phyloP scores from a whole-genome alignment of 768 basidiomycete species.

The Tulasnella sp. region DNA sequence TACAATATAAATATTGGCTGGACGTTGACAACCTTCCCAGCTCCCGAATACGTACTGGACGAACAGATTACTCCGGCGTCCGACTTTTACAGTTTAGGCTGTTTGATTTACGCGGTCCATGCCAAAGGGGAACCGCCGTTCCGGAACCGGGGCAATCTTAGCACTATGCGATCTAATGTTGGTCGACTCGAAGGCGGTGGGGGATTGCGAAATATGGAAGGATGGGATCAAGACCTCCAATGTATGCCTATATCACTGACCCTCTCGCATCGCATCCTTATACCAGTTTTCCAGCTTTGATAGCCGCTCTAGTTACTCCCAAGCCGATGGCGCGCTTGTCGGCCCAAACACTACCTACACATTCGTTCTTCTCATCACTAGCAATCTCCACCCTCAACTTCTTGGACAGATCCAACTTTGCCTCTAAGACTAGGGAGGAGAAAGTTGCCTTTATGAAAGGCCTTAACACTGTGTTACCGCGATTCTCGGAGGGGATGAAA shows the following conservation, averaged over 20 bases:
- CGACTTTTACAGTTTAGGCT: slow-evolving; percentile 90
- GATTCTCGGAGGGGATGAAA: slow-evolving; percentile 78
- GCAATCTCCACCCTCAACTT: slow-evolving; percentile 95
- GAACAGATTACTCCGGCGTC: slow-evolving; percentile 77
- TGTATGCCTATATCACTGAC: slow-evolving; percentile 32
- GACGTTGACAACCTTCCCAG: slow-evolving; percentile 36
- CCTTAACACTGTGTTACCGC: slow-evolving; percentile 62
- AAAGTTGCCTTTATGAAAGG: slow-evolving; percentile 96
- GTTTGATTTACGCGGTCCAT: slow-evolving; percentile 84
- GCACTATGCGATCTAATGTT: slow-evolving; percentile 55
- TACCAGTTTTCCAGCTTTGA: slow-evolving; percentile 43
- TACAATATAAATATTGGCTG: neutral
- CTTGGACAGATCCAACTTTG: slow-evolving; percentile 89
- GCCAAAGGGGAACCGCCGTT: slow-evolving; percentile 78
- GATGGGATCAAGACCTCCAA: slow-evolving; percentile 63
- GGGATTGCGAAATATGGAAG: slow-evolving; percentile 45
- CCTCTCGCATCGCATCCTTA: neutral
- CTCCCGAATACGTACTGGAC: slow-evolving; percentile 90
- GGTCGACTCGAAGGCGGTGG: slow-evolving; percentile 35
- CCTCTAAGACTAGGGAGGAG: slow-evolving; percentile 87
- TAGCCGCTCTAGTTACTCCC: slow-evolving; percentile 72
- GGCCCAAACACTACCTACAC: slow-evolving; percentile 67
- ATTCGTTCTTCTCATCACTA: slow-evolving; percentile 88
- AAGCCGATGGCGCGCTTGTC: slow-evolving; percentile 62
- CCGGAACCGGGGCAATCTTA: slow-evolving; percentile 68